Evolutionary conservation across 2,329 filamentous ascomycete species (phyloP), one percentile per base, ranked within the genome.

Genomic region (Penicillium sp.): DNA sequence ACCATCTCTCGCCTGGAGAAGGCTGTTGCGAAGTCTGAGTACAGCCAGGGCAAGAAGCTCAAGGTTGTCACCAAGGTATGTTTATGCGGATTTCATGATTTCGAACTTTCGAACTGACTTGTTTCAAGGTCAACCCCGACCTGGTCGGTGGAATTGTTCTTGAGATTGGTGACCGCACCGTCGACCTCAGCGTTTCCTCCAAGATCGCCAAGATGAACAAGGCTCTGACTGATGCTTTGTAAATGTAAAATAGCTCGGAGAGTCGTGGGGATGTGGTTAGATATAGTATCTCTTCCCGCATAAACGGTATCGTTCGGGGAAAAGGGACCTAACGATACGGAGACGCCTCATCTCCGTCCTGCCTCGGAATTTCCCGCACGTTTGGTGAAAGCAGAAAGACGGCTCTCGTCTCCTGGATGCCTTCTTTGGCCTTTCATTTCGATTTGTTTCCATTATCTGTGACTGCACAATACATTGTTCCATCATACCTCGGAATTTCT

Each of bases 121-220:
- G 17, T 2, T 16, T 44, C 51, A 53, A 89, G 86, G 86, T 97
- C 71, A 93, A 95, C 81, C 80, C 91, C 48, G 91, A 97, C 44
- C 91, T 98, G 65, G 74, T 94, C 55, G 93, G 93, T 56, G 93
- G 93, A 49, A 83, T 98, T 56, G 74, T 98, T 54, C 91, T 98
- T 64, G 91, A 97, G 76, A 86, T 97, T 58, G 91, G 90, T 63
- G 91, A 97, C 79, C 86, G 91, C 67, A 97, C 91, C 69, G 95
- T 98, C 67, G 93, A 98, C 74, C 85, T 96, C 59, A 93, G 86
- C 73, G 90, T 98, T 64, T 91, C 91, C 34, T 78, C 86, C 69
- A 94, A 91, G 80, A 85, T 98, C 72, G 80, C 87, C 70, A 94
- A 89, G 83, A 87, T 98, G 81, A 98, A 98, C 87, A 98, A 97